phyloP scores from a whole-genome alignment of 2,329 filamentous ascomycete species.

The Stemphylium beticola region DNA sequence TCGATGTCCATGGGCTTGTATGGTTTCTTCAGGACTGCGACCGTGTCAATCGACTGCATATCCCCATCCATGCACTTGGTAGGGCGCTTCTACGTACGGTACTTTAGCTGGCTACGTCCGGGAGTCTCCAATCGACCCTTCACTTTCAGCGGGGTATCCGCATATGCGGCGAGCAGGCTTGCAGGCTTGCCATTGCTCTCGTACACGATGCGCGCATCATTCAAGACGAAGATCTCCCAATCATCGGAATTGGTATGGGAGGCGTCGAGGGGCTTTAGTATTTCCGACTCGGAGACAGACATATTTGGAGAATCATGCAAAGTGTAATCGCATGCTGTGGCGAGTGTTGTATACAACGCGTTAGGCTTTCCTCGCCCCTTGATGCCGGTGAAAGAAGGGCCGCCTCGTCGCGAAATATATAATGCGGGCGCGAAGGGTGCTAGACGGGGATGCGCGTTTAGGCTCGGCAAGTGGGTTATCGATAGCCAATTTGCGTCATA shows the following conservation, averaged over 20 bases:
- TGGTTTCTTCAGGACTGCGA: slow-evolving; percentile 42
- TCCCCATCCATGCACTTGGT: neutral
- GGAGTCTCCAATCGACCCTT: slow-evolving; percentile 61
- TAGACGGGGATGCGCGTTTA: slow-evolving; percentile 12
- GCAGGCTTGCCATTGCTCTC: slow-evolving; percentile 57
- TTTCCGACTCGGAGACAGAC: slow-evolving; percentile 39
- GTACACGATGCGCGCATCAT: slow-evolving; percentile 66
- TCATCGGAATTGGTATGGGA: slow-evolving; percentile 53
- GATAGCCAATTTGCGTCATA: slow-evolving; percentile 8
- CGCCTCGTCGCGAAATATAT: neutral
- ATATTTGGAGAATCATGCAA: slow-evolving; percentile 23
- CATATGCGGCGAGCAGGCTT: slow-evolving; percentile 66
- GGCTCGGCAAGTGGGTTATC: slow-evolving; percentile 13
- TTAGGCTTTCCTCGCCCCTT: neutral
- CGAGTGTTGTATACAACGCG: neutral
- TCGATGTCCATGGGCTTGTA: slow-evolving; percentile 56
- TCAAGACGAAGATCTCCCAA: slow-evolving; percentile 68
- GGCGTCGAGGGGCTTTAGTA: slow-evolving; percentile 52
- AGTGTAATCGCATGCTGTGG: slow-evolving; percentile 13
- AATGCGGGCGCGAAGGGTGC: slow-evolving; percentile 11
- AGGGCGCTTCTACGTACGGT: slow-evolving; percentile 28
- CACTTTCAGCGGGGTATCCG: slow-evolving; percentile 66
- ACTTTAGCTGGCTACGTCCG: slow-evolving; percentile 34
- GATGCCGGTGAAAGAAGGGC: neutral
- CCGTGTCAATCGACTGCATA: slow-evolving; percentile 13